Conservation (phyloP, 495 filamentous ascomycete species). For the Lepidopterella palustris region DNA sequence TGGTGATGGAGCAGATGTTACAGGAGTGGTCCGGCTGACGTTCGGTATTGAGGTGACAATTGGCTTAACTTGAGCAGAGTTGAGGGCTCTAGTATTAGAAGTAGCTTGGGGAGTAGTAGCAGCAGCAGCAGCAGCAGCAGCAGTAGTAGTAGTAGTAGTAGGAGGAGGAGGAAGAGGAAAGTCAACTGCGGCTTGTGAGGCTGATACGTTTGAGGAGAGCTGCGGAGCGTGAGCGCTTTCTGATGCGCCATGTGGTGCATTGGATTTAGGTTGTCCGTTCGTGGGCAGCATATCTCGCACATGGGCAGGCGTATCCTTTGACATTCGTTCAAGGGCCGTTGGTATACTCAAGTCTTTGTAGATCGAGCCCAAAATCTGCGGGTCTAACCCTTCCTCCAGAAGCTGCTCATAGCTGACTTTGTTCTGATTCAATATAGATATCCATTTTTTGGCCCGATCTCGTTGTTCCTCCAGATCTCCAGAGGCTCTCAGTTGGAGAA, state of each 20-base stretch:
- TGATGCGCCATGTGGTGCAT: too few species aligned
- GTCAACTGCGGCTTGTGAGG: too few species aligned
- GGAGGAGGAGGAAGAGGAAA: too few species aligned
- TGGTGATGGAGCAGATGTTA: constrained; percentile 13
- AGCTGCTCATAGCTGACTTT: constrained; percentile 57
- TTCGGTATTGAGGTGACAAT: constrained; percentile 6
- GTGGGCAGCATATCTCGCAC: not conserved
- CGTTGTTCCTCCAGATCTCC: not conserved
- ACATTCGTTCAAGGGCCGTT: not conserved
- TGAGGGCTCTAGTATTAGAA: not conserved
- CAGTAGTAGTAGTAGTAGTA: too few species aligned
- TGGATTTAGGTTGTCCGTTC: not conserved
- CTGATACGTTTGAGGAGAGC: too few species aligned
- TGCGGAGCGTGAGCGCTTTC: too few species aligned
- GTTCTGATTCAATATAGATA: constrained; percentile 19
- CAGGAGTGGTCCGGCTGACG: not conserved
- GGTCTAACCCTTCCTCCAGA: constrained; percentile 64
- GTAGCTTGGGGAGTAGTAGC: not conserved
- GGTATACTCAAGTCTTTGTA: constrained; percentile 58
- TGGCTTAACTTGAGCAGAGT: not conserved
- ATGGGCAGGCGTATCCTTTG: not conserved
- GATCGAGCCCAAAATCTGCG: constrained; percentile 52
- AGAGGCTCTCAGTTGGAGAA: not conserved
- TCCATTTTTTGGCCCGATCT: constrained; percentile 12
- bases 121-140: not conserved